A percentile compares a stretch with the other conserved stretches of the same genome.
Conservation (phyloP, 371 early-diverging fungal species). For the Lichtheimia corymbifera region DNA sequence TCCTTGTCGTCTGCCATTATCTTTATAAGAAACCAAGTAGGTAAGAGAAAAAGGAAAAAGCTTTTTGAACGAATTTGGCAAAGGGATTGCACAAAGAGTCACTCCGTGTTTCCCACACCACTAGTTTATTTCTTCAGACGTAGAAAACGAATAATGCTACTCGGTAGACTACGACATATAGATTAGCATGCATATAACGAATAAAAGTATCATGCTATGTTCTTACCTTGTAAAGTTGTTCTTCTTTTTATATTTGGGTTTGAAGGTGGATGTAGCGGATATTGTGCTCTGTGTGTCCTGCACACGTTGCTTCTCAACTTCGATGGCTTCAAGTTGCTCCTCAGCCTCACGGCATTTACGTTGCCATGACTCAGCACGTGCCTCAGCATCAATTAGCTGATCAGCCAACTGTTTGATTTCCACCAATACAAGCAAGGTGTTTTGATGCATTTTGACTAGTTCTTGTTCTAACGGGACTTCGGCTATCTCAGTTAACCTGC, state of each 20-base stretch:
- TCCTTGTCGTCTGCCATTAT: slow-evolving; percentile 27
- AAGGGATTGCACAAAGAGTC: too few species aligned
- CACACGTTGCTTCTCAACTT: too few species aligned
- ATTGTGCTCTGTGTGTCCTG: too few species aligned
- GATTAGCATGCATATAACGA: too few species aligned
- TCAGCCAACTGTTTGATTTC: slow-evolving; percentile 6
- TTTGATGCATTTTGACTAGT: slow-evolving; percentile 4
- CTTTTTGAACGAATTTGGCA: not conserved
- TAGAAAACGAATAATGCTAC: too few species aligned
- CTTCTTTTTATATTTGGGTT: not conserved
- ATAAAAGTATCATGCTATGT: not conserved
- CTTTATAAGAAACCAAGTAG: not conserved
- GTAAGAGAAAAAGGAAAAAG: slow-evolving; percentile 9
- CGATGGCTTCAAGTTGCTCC: not conserved
- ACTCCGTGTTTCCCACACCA: too few species aligned
- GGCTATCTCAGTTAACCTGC: not conserved
- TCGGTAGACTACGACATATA: too few species aligned
- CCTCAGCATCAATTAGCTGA: slow-evolving; percentile 4
- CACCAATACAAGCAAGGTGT: not conserved
- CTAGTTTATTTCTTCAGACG: too few species aligned
- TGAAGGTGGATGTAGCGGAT: too few species aligned
- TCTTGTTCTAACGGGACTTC: not conserved
- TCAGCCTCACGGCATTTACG: not conserved
- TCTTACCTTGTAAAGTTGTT: not conserved
- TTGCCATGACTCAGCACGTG: slow-evolving; percentile 5